Base-by-base conservation (phyloP, 768 basidiomycete species). In the Porphyrellus cyaneotinctus region DNA sequence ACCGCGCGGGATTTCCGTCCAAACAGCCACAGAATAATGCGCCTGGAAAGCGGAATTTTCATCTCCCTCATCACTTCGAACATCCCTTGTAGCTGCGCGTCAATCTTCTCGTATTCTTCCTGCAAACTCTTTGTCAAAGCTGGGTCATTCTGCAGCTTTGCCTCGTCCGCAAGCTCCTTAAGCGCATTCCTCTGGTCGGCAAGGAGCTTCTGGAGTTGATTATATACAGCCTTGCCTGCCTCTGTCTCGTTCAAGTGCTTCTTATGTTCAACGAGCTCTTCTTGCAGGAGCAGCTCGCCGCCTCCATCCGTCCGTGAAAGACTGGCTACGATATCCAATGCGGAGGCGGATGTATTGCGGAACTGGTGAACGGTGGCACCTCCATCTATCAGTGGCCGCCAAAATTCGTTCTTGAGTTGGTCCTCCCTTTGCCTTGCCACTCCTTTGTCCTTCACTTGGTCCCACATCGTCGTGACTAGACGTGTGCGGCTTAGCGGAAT, bases 391-490 rank as follows among this genome's bases (percentile, higher is more conserved):
- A 64, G 42, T 3, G 8, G 0, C 2, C 6, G 6, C 62, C 62
- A 77, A 48, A 69, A 75, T 0, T 59, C 52, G 1, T 1, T 0
- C 7, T 18, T 54, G 24, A 74, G 65, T 41, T 74, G 53, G 0
- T 17, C 9, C 42, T 73, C 70, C 23, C 52, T 53, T 2, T 24
- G 44, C 9, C 48, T 52, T n/a, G 36, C 56, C 11, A 54, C 15
- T 1, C 13, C 10, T 6, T 2, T 24, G 31, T 66, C 66, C 20
- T 45, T 64, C 15, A 60, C 64, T 1, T 9, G 28, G 41, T 64
- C 64, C 75, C 73, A 75, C 68, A 71, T 73, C 2, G 70, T 75
- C 1, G 74, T 75, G n/a, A 69, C 60, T 14, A 76, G 54, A 18
- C 66, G 56, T 6, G 71, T 61, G 18, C 70, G 71, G 32, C 17